Base-by-base conservation (phyloP, 768 basidiomycete genomes). In the Pholiota molesta region DNA sequence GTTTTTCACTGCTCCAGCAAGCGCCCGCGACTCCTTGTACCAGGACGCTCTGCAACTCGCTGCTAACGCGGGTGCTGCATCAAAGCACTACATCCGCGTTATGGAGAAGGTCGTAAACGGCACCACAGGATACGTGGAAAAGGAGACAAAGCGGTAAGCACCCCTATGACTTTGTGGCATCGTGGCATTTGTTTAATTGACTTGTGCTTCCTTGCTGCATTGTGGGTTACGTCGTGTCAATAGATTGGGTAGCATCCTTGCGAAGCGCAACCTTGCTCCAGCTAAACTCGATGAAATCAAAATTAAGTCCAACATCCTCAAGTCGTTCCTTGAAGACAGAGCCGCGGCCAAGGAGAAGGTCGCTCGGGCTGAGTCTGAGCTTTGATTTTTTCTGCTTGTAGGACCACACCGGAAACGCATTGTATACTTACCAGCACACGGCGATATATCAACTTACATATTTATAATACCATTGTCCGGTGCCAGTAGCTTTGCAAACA, bases 261-360 rank as follows among this genome's bases (percentile, higher is more conserved):
- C 79, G 68, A 97, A 95, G 75, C 88, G 89, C 53, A 87, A 80
- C n/a, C 79, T 98, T 45, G 81, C 90, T 8, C 81, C 84, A 0
- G 75, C 81, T 44, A 98, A 99, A 78, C 77, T 95, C 45, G 97
- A 99, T 72, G 95, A 98, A 78, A 88, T 98, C 71, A 91, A 93
- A 76, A 84, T 92, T 73, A 98, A 97, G 79, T 83, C 86, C 57
- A 99, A 99, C 79, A 85, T 99, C 68, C 83, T 95, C 52, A 73
- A 76, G 16, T 85, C 90, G 0, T 94, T 94, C 63, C 63, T 71
- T 35, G 74, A 76, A 64, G 77, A 82, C 64, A 72, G 63, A 8
- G 75, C 75, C 65, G 74, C 75, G 51, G 68, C 62, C 35, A 71
- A 79, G 68, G 73, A 75, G 62, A 77, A 72, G 64, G 60, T 77